Evolutionary conservation across 2,329 filamentous ascomycete species (phyloP).

Genomic region (Pseudogymnoascus sp.): DNA sequence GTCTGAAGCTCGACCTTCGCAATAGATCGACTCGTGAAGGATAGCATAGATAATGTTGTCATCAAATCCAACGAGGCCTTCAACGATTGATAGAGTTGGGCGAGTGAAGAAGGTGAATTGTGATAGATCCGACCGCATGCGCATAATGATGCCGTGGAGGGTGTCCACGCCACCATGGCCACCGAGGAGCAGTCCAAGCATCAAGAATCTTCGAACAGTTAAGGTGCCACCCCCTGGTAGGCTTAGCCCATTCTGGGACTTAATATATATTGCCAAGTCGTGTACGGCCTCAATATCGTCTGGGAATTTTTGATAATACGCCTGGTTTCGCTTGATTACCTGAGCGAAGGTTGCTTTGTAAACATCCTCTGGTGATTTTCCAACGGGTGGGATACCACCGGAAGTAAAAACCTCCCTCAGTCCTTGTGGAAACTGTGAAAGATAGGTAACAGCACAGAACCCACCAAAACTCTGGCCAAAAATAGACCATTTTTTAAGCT

Average conservation of each 20-base stretch:
- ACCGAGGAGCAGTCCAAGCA: conserved; percentile 70
- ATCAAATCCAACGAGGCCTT: conserved; percentile 62
- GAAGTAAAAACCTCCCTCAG: conserved; percentile 76
- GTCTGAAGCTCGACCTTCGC: conserved; percentile 54
- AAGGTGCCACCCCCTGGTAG: conserved; percentile 66
- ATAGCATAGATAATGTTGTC: conserved; percentile 74
- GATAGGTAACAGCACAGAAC: conserved; percentile 75
- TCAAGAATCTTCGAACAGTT: conserved; percentile 65
- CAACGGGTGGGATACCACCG: conserved; percentile 73
- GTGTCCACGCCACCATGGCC: conserved; percentile 66
- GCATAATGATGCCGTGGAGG: conserved; percentile 66
- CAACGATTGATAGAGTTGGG: conserved; percentile 59
- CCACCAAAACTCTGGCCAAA: conserved; percentile 91
- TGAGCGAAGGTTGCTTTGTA: conserved; percentile 65
- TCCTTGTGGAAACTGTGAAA: conserved; percentile 70
- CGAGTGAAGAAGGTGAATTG: conserved; percentile 68
- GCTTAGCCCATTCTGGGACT: conserved; percentile 46
- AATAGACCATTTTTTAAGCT: conserved; percentile 71
- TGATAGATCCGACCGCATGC: conserved; percentile 63
- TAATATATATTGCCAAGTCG: conserved; percentile 56
- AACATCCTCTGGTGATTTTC: conserved; percentile 61
- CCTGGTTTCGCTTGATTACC: conserved; percentile 61
- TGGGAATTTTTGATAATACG: conserved; percentile 74
- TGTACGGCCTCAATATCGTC: conserved; percentile 65
- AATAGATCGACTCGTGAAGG: conserved; percentile 84